Conservation (phyloP, 345 rosid species). For the Toxicodendron radicans region DNA sequence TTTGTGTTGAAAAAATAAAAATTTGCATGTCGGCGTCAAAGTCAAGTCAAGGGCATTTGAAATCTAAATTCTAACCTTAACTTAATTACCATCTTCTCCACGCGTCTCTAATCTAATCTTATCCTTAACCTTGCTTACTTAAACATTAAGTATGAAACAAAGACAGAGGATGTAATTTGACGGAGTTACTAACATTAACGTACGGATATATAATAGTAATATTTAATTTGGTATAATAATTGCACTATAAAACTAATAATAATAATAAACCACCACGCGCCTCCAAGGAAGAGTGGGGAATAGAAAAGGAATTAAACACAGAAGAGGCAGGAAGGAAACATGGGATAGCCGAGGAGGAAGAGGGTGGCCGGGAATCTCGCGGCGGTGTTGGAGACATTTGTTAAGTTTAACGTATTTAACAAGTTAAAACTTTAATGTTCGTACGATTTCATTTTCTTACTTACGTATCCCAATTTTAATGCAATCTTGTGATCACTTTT, state of each 20-base stretch:
- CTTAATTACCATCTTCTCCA: background rate
- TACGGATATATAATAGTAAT: background rate
- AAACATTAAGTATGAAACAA: background rate
- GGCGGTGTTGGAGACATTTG: slow-evolving; percentile 29
- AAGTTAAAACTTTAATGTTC: slow-evolving; percentile 3
- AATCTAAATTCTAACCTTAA: background rate
- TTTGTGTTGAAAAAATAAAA: too few relatives aligned
- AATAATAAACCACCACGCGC: background rate
- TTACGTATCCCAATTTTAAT: slow-evolving; percentile 3
- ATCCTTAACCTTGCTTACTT: too few relatives aligned
- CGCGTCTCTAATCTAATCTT: too few relatives aligned
- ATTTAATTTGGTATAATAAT: too few relatives aligned
- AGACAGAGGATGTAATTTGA: too few relatives aligned
- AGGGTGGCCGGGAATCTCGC: slow-evolving; percentile 41
- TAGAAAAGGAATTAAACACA: background rate
- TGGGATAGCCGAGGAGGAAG: slow-evolving; percentile 5
- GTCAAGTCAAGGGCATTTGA: slow-evolving; percentile 2
- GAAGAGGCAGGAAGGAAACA: background rate
- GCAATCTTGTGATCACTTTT: slow-evolving; percentile 17
- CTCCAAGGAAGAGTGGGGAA: background rate
- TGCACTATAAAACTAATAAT: too few relatives aligned
- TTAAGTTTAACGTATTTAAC: slow-evolving; percentile 16
- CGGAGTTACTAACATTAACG: too few relatives aligned
- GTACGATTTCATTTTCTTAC: background rate
- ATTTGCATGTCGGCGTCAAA: slow-evolving; percentile 3